A percentile compares a stretch with the other conserved stretches of the same genome.
Conservation (phyloP, 83 land plant species). For the Thuja plicata region DNA sequence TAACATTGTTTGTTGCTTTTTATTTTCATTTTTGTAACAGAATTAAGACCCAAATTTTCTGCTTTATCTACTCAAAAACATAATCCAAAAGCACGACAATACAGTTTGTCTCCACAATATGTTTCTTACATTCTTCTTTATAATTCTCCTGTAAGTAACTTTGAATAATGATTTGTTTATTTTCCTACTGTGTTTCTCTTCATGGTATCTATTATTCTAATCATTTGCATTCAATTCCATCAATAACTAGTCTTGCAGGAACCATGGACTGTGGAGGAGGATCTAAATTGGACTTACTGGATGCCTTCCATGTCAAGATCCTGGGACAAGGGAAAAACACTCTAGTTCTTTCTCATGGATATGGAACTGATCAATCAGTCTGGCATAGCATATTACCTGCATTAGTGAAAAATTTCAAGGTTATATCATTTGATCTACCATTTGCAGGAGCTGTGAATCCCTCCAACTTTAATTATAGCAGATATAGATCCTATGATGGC, state of each 20-base stretch:
- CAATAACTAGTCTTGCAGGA: neutral
- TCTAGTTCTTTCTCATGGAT: slow-evolving; percentile 58
- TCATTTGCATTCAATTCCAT: too few species aligned
- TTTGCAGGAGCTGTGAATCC: slow-evolving; percentile 31
- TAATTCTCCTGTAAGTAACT: neutral
- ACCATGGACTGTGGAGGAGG: neutral
- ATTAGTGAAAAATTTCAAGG: slow-evolving; percentile 25
- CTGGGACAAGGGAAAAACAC: slow-evolving; percentile 27
- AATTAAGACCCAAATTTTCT: too few species aligned
- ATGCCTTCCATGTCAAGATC: slow-evolving; percentile 39
- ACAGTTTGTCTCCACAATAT: too few species aligned
- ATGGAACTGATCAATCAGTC: slow-evolving; percentile 49
- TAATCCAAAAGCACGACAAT: too few species aligned
- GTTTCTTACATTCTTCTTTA: too few species aligned
- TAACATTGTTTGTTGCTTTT: too few species aligned
- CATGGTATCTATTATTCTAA: neutral
- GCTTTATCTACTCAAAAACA: too few species aligned
- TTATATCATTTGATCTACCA: slow-evolving; percentile 43
- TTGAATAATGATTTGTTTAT: too few species aligned
- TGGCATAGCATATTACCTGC: slow-evolving; percentile 51
- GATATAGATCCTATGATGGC: slow-evolving; percentile 25
- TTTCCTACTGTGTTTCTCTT: too few species aligned
- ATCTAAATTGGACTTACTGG: neutral
- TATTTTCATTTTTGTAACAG: too few species aligned
- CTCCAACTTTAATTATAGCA: slow-evolving; percentile 8